Base-by-base conservation (phyloP, 2,329 filamentous ascomycete genomes). In the Leptographium lundbergii region DNA sequence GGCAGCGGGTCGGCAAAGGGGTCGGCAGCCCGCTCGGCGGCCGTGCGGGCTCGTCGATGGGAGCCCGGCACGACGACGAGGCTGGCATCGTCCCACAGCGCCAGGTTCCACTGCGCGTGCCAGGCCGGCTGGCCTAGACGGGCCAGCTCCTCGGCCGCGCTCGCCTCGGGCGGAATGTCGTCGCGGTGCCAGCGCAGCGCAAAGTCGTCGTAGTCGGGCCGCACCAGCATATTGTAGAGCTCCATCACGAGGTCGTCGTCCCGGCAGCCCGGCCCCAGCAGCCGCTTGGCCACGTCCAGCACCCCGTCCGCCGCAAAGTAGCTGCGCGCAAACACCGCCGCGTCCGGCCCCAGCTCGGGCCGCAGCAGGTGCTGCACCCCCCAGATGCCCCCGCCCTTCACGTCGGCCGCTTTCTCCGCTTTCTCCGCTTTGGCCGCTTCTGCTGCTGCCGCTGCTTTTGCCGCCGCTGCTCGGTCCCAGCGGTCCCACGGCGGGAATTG, bases 81-180 rank as follows among this genome's bases (percentile, higher is more conserved):
- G 54, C 82, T 86, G 17, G 79, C 76, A 69, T 95, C 91, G 42
- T 86, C 81, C 68, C 84, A 91, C 9, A 95, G 76, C 9, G 90
- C 86, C 51, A 95, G 76, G 69, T 96, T 96, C 81, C 89, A 96
- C 74, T 96, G 91, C 45, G 89, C 86, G 66, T 94, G 89, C 66
- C 80, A 83, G 59, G 85, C 83, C 0, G 83, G 80, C 61, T 80
- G 73, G 1, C 69, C 68, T 34, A 95, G 73, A 32, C 86, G 73
- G 52, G 72, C 72, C 50, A 81, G 67, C 70, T 95, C 91, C 67
- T 91, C 84, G 24, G 85, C 84, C 0, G 81, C 68, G 0, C 76
- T 77, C 0, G 85, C 88, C 0, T 78, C 75, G n/a, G 84, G 78
- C 3, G 84, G 76, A 54, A 95, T 85, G 67, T 95, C 89, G 68